These are phyloP conservation scores for Cytospora piceae DNA, from an alignment of 2,329 filamentous ascomycete genomes.

Conservation along the genomic window DNA sequence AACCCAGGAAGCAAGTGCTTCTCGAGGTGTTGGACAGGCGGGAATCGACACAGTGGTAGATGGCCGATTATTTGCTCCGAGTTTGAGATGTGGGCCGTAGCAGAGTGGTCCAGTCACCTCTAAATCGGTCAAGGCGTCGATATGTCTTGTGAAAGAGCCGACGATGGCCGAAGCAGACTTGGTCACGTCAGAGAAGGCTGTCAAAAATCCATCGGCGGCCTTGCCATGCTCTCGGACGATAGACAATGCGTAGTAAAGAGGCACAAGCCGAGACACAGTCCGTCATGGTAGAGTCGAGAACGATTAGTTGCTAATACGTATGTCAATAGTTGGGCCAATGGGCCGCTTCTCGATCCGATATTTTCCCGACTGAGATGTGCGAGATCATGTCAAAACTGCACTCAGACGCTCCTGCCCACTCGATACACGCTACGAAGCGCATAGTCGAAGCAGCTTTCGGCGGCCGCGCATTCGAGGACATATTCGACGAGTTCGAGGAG, in stretches of 20 bases:
- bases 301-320: constrained; percentile 9
- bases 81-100: background rate
- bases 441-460: constrained; percentile 84
- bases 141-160: background rate
- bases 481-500: constrained; percentile 95
- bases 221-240: background rate
- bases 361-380: constrained; percentile 93
- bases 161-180: no score
- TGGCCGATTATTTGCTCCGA: background rate
- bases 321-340: constrained; percentile 81
- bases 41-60: no score
- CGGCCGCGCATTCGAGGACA: constrained; percentile 79
- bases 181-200: no score
- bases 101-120: background rate
- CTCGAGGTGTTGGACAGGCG: background rate
- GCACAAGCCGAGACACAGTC: background rate
- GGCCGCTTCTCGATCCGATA: constrained; percentile 94
- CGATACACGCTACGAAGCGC: constrained; percentile 74
- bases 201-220: background rate
- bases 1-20: constrained; percentile 2
- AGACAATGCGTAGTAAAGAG: background rate
- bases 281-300: background rate
- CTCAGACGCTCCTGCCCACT: constrained; percentile 91
- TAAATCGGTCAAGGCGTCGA: background rate
- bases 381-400: constrained; percentile 92